Evolutionary conservation across 164 flowering plant genomes (phyloP).

Genomic region (Akebia trifoliata): DNA sequence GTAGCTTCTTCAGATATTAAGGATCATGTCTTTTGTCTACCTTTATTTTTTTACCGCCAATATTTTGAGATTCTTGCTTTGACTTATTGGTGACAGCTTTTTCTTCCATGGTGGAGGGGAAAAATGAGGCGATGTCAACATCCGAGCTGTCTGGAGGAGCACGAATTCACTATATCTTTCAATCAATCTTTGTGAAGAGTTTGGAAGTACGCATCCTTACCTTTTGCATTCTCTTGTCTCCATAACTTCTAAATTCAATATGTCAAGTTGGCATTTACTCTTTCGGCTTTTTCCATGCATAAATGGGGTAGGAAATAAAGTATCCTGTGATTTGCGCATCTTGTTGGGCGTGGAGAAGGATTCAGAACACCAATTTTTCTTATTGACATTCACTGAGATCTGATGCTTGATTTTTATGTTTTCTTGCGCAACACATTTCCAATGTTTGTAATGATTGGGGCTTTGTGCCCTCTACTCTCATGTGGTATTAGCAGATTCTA

Average conservation of each 20-base stretch:
- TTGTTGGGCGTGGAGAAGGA: too few relatives aligned
- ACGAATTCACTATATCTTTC: slow-evolving; percentile 88
- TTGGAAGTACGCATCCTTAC: slow-evolving; percentile 62
- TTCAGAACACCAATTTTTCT: too few relatives aligned
- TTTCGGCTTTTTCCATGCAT: too few relatives aligned
- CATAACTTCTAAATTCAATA: too few relatives aligned
- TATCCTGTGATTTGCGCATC: too few relatives aligned
- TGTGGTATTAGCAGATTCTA: background rate
- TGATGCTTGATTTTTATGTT: too few relatives aligned
- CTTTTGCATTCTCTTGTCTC: background rate
- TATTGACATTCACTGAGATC: too few relatives aligned
- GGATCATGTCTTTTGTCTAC: background rate
- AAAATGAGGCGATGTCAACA: slow-evolving; percentile 94
- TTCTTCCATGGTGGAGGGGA: slow-evolving; percentile 92
- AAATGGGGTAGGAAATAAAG: too few relatives aligned
- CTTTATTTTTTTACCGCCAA: too few relatives aligned
- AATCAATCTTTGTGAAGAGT: slow-evolving; percentile 85
- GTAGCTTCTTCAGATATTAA: background rate
- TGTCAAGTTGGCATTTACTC: too few relatives aligned
- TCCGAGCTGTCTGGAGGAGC: slow-evolving; percentile 98
- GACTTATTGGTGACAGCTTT: slow-evolving; percentile 52
- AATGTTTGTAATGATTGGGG: background rate
- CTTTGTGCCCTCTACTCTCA: background rate
- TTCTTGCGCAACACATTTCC: too few relatives aligned
- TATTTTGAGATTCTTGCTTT: too few relatives aligned